These are phyloP conservation scores for Senna siamea DNA, from an alignment of 306 rosid genomes.

Conservation along the genomic window DNA sequence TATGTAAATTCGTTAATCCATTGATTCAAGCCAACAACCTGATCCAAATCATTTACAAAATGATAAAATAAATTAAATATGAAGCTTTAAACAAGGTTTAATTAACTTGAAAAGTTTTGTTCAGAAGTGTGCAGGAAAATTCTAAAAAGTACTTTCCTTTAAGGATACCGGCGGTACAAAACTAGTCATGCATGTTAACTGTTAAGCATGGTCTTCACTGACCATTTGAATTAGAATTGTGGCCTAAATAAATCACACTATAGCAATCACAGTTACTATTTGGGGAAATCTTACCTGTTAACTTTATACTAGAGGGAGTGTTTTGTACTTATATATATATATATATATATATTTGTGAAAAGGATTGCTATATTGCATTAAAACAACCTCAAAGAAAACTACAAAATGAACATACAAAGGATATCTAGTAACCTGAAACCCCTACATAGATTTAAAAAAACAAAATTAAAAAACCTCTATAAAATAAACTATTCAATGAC, in stretches of 20 bases:
- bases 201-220: too few species aligned
- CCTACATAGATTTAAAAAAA: background rate
- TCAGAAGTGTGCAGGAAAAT: background rate
- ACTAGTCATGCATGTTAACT: too few species aligned
- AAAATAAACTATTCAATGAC: background rate
- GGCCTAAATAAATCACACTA: background rate
- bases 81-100: background rate
- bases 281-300: background rate
- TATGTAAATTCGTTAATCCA: background rate
- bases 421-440: background rate
- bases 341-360: background rate
- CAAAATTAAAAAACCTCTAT: background rate
- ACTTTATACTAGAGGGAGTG: background rate
- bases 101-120: background rate
- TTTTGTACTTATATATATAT: too few species aligned
- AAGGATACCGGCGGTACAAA: background rate
- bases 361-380: background rate
- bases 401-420: background rate
- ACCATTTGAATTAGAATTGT: background rate
- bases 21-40: background rate
- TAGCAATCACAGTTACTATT: slow-evolving; percentile 15
- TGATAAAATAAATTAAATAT: too few species aligned
- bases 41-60: background rate
- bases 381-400: background rate
- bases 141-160: background rate